These are phyloP conservation scores for Apiotrichum montevideense DNA, from an alignment of 1,284 basidiomycete genomes.

Conservation along the genomic window DNA sequence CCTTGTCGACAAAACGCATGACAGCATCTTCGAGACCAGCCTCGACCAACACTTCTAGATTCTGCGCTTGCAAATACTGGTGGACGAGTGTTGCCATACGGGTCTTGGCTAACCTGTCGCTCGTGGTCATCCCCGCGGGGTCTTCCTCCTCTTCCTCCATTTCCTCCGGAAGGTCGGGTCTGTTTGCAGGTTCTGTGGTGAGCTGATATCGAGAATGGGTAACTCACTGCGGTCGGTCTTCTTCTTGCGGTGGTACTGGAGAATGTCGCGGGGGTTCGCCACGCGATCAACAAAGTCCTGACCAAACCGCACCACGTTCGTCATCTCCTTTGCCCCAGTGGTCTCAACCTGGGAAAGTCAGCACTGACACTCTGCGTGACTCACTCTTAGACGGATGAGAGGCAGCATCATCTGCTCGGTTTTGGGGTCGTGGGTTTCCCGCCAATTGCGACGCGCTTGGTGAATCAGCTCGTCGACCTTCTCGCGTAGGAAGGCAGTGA, in stretches of 20 bases:
- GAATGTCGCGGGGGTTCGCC: constrained; percentile 88
- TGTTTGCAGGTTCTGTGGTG: constrained; percentile 35
- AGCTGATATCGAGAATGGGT: neutral
- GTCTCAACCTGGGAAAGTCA: constrained; percentile 66
- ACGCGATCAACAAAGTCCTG: constrained; percentile 87
- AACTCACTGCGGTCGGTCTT: constrained; percentile 50
- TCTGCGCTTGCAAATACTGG: constrained; percentile 82
- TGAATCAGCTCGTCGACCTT: constrained; percentile 74
- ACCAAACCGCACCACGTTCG: constrained; percentile 93
- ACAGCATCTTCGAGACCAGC: constrained; percentile 87
- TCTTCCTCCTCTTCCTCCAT: constrained; percentile 62
- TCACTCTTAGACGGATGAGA: constrained; percentile 75
- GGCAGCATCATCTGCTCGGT: constrained; percentile 68
- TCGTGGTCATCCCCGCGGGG: constrained; percentile 46
- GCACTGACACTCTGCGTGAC: constrained; percentile 4
- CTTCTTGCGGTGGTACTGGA: constrained; percentile 82
- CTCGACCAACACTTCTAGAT: constrained; percentile 78
- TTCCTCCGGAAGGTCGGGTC: constrained; percentile 43
- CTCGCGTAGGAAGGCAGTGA: constrained; percentile 68
- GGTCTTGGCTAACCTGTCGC: constrained; percentile 44
- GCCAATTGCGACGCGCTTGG: constrained; percentile 69
- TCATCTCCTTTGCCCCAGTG: constrained; percentile 77
- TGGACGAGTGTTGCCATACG: constrained; percentile 60
- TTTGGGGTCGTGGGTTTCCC: constrained; percentile 60
- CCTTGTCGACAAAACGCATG: constrained; percentile 89